Evolutionary conservation across 208 protist genomes (phyloP).

Genomic region (Borovskyia barvae): DNA sequence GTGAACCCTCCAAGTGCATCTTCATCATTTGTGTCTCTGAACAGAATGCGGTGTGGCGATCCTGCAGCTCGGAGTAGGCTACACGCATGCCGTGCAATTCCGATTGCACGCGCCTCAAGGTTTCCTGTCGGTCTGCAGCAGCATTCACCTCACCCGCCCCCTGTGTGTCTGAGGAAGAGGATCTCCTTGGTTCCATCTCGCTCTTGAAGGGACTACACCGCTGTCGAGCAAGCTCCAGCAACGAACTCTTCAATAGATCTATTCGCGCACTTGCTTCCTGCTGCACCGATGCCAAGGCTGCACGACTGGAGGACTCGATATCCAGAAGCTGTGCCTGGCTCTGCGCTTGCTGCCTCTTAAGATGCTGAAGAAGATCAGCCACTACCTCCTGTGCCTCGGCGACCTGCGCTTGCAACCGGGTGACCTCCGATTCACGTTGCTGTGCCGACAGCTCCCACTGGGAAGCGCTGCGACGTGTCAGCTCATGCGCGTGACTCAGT

Average conservation of each 20-base stretch:
- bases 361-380: conserved; percentile 17
- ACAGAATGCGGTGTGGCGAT: conserved; percentile 12
- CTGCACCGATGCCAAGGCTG: conserved; percentile 6
- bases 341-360: conserved; percentile 13
- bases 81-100: conserved; percentile 17
- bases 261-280: conserved; percentile 11
- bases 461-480: conserved; percentile 21
- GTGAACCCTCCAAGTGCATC: conserved; percentile 7
- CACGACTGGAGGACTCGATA: conserved; percentile 10
- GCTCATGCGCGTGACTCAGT: conserved; percentile 35
- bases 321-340: conserved; percentile 15
- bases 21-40: conserved; percentile 4
- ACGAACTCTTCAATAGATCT: conserved; percentile 6
- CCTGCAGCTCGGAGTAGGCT: conserved; percentile 13
- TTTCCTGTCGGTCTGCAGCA: not conserved
- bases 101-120: not conserved
- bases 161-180: not conserved
- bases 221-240: not conserved
- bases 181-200: not conserved
- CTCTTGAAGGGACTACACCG: conserved; percentile 10
- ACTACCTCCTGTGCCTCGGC: conserved; percentile 14
- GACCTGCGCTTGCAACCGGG: conserved; percentile 6
- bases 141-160: conserved; percentile 1
- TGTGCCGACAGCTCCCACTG: conserved; percentile 38
- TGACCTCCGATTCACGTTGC: conserved; percentile 25